Base-by-base conservation (phyloP, 805 yeast genomes). In the Grigorovia transvaalensis region DNA sequence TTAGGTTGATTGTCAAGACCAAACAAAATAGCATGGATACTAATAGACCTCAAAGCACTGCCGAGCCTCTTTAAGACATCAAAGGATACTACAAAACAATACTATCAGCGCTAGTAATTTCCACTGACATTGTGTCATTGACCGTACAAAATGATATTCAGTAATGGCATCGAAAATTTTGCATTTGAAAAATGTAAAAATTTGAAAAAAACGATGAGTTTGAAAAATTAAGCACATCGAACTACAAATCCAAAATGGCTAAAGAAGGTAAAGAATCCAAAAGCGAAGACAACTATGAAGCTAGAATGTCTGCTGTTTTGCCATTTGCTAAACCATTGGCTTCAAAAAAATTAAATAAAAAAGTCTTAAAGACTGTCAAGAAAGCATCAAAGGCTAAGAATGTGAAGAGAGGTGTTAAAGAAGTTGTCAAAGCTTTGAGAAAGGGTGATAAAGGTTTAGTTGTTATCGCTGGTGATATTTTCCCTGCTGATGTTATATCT, bases 361-460 rank as follows among this genome's bases (percentile, higher is more conserved):
- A 91, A 72, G 84, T 91, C 17, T 79, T 95, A 66, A 93, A 93
- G 74, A 88, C 96, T 46, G 95, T 93, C 57, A 93, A 93, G 79
- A 91, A 88, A 71, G 98, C 99, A 9, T 89, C 98, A 50, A 93
- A 93, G 74, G 95, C 96, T 57, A 93, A 93, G 74, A 96, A 91
- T 71, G 96, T 93, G 61, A 91, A 89, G 74, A 82, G 99, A 74
- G 99, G 99, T 69, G 98, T 93, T 52, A 93, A 93, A 73, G 99
- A 93, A 74, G 99, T 93, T 41, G 98, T 91, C 62, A 93, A 93
- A 75, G 93, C 98, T 20, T 79, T 93, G 57, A 84, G 99, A 76
- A 93, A 93, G 73, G 98, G 98, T 59, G 98, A 90, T 70, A 93
- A 93, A 72, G 99, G 99, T 50, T 77, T 93, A 50, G 98, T 93